These are phyloP conservation scores for Ensete glaucum DNA, from an alignment of 176 grass and related monocot genomes.

Conservation along the genomic window DNA sequence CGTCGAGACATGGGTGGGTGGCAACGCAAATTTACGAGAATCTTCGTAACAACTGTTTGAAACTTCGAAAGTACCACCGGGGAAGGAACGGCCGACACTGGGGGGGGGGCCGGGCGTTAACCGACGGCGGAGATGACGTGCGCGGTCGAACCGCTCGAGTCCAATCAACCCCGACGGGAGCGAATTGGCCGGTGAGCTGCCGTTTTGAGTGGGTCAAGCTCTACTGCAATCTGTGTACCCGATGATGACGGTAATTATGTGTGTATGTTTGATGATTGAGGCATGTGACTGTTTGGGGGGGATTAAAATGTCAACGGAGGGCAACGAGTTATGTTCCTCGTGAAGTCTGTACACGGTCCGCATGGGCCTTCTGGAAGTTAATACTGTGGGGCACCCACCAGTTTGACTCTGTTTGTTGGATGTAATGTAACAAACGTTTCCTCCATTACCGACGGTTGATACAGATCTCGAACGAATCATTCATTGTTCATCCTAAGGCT, in stretches of 20 bases:
- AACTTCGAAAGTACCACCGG: background rate
- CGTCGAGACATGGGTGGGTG: background rate
- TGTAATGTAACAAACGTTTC: too few species aligned
- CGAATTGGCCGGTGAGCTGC: too few species aligned
- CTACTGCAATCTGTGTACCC: background rate
- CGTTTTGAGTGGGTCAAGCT: background rate
- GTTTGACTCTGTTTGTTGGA: too few species aligned
- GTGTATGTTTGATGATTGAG: background rate
- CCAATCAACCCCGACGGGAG: background rate
- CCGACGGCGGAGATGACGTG: background rate
- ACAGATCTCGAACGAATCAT: too few species aligned
- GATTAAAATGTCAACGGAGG: background rate
- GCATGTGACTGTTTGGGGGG: background rate
- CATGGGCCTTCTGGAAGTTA: background rate
- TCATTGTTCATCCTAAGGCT: too few species aligned
- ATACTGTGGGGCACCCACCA: background rate
- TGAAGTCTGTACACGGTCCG: background rate
- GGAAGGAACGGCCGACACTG: background rate
- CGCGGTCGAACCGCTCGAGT: background rate
- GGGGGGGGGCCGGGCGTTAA: background rate
- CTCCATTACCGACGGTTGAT: too few species aligned
- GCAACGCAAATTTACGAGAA: too few species aligned
- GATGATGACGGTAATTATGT: background rate
- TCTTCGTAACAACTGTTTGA: background rate
- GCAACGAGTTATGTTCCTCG: background rate